Percentiles rank a stretch among this genome's conserved stretches.
These are phyloP conservation scores for Fusarium dimerum DNA, from an alignment of 2,329 filamentous ascomycete genomes.

Conservation along the genomic window DNA sequence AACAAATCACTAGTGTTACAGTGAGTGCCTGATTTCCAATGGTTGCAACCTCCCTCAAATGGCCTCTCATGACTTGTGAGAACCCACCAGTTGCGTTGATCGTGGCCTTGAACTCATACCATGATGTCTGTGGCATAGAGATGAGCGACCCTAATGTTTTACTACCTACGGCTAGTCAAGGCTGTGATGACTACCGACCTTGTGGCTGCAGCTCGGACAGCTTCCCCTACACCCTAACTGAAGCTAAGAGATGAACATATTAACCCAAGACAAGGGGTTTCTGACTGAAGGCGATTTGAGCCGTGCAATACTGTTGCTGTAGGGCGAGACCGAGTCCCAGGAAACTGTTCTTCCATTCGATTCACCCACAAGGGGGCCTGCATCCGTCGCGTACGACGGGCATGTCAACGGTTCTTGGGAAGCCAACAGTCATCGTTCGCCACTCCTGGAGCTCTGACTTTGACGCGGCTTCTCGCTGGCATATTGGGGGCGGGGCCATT, in stretches of 20 bases:
- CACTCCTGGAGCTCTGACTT: conserved; percentile 20
- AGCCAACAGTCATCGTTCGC: conserved; percentile 14
- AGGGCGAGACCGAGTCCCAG: too few relatives aligned
- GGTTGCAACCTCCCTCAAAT: neutral
- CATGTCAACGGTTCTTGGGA: conserved; percentile 22
- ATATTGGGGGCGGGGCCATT: conserved; percentile 1
- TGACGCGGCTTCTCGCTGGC: conserved; percentile 3
- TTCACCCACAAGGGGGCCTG: too few relatives aligned
- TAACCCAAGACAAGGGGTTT: conserved; percentile 5
- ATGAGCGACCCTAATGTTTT: neutral
- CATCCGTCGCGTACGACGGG: conserved; percentile 9
- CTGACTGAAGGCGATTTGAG: neutral
- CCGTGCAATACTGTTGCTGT: neutral
- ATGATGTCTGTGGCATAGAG: neutral
- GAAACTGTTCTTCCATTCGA: too few relatives aligned
- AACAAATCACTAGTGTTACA: neutral
- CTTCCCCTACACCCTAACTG: conserved; percentile 20
- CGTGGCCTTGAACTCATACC: conserved; percentile 19
- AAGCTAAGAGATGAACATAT: conserved; percentile 6
- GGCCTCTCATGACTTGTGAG: conserved; percentile 18
- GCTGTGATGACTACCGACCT: conserved; percentile 14
- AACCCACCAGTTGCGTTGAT: conserved; percentile 25
- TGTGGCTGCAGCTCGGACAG: conserved; percentile 25
- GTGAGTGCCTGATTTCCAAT: neutral
- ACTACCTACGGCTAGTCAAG: neutral